phyloP scores from a whole-genome alignment of 2,329 filamentous ascomycete genomes.

The Acephala macrosclerotiorum region DNA sequence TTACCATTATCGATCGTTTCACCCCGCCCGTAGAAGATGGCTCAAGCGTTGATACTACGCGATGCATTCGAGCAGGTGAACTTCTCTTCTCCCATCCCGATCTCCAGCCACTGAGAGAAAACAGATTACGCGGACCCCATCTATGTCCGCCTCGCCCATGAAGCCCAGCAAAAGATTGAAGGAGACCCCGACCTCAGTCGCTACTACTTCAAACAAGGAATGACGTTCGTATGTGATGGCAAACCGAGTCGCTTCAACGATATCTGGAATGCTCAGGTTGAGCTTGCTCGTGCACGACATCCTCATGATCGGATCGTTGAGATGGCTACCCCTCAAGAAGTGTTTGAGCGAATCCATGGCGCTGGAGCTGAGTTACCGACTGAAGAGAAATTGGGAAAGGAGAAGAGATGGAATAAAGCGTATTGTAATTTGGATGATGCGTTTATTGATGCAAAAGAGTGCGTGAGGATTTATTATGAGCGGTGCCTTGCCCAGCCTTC shows the following conservation, averaged over 20 bases:
- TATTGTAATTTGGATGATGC: slow-evolving; percentile 4
- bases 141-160: not conserved
- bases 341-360: not conserved
- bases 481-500: not conserved
- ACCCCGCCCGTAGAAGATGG: not conserved
- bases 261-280: not conserved
- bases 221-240: not conserved
- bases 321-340: not conserved
- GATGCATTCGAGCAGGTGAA: not conserved
- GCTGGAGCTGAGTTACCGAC: not conserved
- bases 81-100: not conserved
- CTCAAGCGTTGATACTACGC: slow-evolving; percentile 1
- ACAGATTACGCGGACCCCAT: slow-evolving; percentile 1
- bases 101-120: not conserved
- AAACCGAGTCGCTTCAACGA: not conserved
- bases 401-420: not conserved
- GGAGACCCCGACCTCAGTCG: not conserved
- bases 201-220: not conserved
- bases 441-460: not conserved
- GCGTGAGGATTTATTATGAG: not conserved
- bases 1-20: not conserved
- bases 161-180: not conserved
- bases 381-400: not conserved
- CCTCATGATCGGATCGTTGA: not conserved
- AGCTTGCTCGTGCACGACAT: not conserved